Conservation (phyloP, 2,329 filamentous ascomycete species). For the Fusarium scirpi region DNA sequence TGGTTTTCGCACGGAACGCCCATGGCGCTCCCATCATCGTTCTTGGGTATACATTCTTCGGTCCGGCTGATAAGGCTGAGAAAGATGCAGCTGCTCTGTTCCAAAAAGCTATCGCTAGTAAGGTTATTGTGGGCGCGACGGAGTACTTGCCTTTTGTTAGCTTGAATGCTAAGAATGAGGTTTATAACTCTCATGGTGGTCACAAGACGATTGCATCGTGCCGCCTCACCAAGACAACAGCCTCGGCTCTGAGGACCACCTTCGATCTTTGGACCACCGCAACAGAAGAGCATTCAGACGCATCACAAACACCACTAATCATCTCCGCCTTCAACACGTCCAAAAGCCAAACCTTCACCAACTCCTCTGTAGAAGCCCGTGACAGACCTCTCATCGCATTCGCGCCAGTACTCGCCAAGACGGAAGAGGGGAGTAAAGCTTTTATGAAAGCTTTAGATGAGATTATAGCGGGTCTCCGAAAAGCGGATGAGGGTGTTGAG, state of each 20-base stretch:
- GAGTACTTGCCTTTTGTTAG: constrained; percentile 33
- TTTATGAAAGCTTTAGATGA: constrained; percentile 18
- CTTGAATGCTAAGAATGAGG: constrained; percentile 41
- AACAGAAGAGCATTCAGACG: constrained; percentile 38
- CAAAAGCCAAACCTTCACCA: constrained; percentile 14
- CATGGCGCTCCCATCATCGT: constrained; percentile 48
- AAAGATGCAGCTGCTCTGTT: constrained; percentile 33
- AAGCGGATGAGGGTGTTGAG: constrained; percentile 4
- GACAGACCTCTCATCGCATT: constrained; percentile 35
- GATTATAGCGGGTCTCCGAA: constrained; percentile 19
- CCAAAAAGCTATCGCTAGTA: constrained; percentile 19
- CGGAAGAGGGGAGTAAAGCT: constrained; percentile 16
- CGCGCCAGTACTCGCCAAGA: constrained; percentile 19
- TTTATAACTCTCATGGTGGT: constrained; percentile 47
- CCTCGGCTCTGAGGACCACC: constrained; percentile 27
- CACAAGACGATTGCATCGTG: constrained; percentile 47
- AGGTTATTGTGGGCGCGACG: constrained; percentile 44
- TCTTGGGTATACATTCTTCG: constrained; percentile 42
- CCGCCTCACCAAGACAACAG: constrained; percentile 33
- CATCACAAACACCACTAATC: constrained; percentile 22
- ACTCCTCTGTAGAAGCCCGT: constrained; percentile 38
- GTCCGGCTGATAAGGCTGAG: constrained; percentile 44
- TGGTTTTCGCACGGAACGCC: constrained; percentile 49
- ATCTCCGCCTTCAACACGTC: constrained; percentile 33
- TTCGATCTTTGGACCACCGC: constrained; percentile 44